A percentile compares a stretch with the other conserved stretches of the same genome.
Evolutionary conservation across 495 filamentous ascomycete species (phyloP).

Genomic region (Lineolata rhizophorae): DNA sequence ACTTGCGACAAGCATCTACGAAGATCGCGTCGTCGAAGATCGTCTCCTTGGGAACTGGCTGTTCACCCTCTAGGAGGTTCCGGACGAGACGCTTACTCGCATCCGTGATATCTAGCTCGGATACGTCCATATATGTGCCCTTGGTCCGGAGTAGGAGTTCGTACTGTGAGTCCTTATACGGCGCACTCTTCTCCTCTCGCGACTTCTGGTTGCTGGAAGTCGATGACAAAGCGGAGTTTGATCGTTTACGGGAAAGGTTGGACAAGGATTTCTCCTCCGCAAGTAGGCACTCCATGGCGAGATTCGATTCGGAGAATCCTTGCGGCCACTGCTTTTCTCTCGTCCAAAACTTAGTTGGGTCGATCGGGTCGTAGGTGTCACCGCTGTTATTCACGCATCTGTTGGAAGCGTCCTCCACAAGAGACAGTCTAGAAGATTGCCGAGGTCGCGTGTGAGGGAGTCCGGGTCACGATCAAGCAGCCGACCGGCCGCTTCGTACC

Average conservation of each 20-base stretch:
- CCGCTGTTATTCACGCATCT: too few relatives aligned
- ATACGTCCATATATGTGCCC: slow-evolving; percentile 2
- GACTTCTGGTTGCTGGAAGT: slow-evolving; percentile 21
- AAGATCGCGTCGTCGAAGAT: slow-evolving; percentile 1
- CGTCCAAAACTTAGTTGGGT: too few relatives aligned
- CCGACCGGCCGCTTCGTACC: too few relatives aligned
- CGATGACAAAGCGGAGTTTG: too few relatives aligned
- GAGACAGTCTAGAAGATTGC: too few relatives aligned
- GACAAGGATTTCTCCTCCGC: slow-evolving; percentile 18
- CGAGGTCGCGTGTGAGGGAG: too few relatives aligned
- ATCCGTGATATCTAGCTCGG: neutral
- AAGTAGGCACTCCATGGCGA: slow-evolving; percentile 10
- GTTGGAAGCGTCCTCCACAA: too few relatives aligned
- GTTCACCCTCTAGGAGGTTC: neutral
- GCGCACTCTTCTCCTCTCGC: slow-evolving; percentile 19
- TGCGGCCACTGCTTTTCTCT: too few relatives aligned
- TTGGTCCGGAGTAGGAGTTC: neutral
- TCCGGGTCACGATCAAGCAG: too few relatives aligned
- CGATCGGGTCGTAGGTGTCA: too few relatives aligned
- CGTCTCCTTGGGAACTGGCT: slow-evolving; percentile 1
- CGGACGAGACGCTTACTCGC: neutral
- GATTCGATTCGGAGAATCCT: slow-evolving; percentile 13
- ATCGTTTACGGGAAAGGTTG: slow-evolving; percentile 17
- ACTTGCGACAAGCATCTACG: neutral
- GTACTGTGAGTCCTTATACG: slow-evolving; percentile 13